Conservation (phyloP, 495 filamentous ascomycete genomes). For the Penicillium flavigenum region DNA sequence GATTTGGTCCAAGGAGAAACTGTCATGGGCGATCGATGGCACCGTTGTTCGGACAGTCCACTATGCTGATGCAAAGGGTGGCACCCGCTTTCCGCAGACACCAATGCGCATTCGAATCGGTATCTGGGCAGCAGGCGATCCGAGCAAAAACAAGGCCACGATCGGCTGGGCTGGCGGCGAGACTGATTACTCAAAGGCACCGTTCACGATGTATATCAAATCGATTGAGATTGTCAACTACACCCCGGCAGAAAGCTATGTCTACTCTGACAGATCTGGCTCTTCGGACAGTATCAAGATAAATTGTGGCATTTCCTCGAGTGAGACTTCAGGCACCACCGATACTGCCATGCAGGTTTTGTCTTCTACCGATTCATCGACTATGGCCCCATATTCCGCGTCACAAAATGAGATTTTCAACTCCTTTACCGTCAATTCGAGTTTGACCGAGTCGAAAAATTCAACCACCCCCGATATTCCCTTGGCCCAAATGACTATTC, state of each 20-base stretch:
- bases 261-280: neutral
- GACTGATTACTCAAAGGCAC: neutral
- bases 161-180: neutral
- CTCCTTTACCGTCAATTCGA: neutral
- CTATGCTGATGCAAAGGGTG: neutral
- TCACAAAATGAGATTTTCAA: neutral
- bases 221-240: slow-evolving; percentile 3
- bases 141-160: neutral
- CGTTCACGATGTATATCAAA: slow-evolving; percentile 2
- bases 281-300: neutral
- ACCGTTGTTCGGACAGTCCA: neutral
- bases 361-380: neutral
- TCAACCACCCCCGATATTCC: neutral
- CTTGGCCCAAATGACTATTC: no score
- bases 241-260: neutral
- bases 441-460: neutral
- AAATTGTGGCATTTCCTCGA: neutral
- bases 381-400: neutral
- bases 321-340: no score
- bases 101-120: neutral
- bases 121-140: neutral
- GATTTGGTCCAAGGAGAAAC: neutral
- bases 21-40: neutral
- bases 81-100: neutral
- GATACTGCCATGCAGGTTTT: neutral